These are phyloP conservation scores for Saccharomyces hybrid DNA, from an alignment of 1,139 yeast species.

Conservation along the genomic window DNA sequence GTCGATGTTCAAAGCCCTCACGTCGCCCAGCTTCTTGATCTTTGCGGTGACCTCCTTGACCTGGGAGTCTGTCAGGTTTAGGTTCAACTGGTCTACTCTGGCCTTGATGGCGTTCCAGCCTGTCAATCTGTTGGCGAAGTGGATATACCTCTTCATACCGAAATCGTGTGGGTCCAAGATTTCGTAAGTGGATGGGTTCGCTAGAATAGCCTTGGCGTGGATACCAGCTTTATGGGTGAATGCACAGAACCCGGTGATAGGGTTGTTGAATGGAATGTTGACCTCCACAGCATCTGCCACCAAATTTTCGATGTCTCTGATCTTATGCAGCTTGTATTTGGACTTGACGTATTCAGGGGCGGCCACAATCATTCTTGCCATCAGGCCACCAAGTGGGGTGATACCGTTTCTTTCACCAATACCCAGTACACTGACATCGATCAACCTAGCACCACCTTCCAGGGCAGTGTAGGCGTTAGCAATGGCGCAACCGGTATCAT, in stretches of 20 bases:
- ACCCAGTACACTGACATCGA: constrained; percentile 93
- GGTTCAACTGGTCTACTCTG: constrained; percentile 93
- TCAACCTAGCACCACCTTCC: constrained; percentile 94
- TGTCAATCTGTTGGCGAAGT: constrained; percentile 93
- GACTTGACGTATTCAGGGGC: constrained; percentile 93
- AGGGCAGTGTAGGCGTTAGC: constrained; percentile 97
- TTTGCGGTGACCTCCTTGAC: constrained; percentile 89
- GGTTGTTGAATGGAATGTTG: constrained; percentile 95
- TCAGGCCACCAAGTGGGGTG: constrained; percentile 93
- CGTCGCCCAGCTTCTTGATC: constrained; percentile 90
- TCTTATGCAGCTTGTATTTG: constrained; percentile 91
- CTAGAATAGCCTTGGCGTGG: constrained; percentile 97
- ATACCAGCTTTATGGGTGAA: constrained; percentile 99
- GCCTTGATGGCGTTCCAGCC: constrained; percentile 99
- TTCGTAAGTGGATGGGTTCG: constrained; percentile 97
- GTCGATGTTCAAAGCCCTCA: constrained; percentile 87
- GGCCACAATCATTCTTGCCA: constrained; percentile 99
- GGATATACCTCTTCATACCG: constrained; percentile 91
- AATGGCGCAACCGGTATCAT: constrained; percentile 98
- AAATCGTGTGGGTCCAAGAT: constrained; percentile 91
- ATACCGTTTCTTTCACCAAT: constrained; percentile 99
- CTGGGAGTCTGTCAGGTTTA: constrained; percentile 84
- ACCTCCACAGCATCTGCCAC: constrained; percentile 98
- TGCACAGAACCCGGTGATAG: constrained; percentile 98
- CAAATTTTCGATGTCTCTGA: constrained; percentile 89